A percentile compares a stretch with the other conserved stretches of the same genome.
Conservation (phyloP, 345 rosid genomes). For the Durio zibethinus region DNA sequence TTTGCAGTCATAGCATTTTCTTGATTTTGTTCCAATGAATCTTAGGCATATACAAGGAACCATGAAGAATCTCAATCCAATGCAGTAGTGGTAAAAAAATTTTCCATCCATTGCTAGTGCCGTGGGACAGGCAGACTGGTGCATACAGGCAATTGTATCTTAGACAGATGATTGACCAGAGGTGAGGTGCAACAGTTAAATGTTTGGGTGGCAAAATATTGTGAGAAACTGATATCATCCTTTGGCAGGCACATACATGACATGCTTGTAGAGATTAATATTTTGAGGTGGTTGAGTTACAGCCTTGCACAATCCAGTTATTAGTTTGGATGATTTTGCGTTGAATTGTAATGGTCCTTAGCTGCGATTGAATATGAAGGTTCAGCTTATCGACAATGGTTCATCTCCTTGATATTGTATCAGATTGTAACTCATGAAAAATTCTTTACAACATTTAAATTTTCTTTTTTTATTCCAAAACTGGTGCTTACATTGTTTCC, state of each 20-base stretch:
- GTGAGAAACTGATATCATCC: background rate
- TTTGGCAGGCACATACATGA: slow-evolving; percentile 8
- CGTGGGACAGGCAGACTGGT: background rate
- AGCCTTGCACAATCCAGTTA: background rate
- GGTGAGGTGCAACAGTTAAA: background rate
- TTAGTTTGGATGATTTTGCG: background rate
- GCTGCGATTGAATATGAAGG: background rate
- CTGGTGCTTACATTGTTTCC: slow-evolving; percentile 5
- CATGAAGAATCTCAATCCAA: background rate
- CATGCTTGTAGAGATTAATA: background rate
- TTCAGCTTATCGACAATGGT: background rate
- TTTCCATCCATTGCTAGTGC: background rate
- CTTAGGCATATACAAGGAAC: background rate
- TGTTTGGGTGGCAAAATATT: background rate
- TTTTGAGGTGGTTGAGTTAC: background rate
- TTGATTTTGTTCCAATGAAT: background rate
- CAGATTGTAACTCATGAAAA: background rate
- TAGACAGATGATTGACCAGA: background rate
- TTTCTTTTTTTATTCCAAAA: no score
- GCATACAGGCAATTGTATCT: background rate
- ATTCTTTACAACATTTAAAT: background rate
- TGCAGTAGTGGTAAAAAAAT: background rate
- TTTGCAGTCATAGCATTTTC: background rate
- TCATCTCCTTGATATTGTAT: background rate
- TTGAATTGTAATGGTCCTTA: background rate